These are phyloP conservation scores for Phaeodactylum tricornutum DNA, from an alignment of 108 stramenopile species.

Conservation along the genomic window DNA sequence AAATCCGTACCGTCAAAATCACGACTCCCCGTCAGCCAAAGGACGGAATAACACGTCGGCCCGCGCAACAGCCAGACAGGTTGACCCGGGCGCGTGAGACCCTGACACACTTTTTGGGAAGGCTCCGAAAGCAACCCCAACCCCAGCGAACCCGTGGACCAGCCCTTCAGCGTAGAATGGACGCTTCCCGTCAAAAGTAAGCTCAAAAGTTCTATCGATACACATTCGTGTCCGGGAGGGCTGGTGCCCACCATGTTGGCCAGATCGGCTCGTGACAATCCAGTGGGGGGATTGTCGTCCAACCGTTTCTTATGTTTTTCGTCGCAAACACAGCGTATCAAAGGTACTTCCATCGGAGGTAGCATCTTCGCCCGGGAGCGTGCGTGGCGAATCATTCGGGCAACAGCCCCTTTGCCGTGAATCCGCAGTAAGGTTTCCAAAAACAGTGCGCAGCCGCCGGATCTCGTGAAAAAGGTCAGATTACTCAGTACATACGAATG, in stretches of 20 bases:
- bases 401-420: constrained; percentile 35
- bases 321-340: constrained; percentile 36
- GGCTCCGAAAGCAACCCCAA: constrained; percentile 42
- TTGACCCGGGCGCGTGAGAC: constrained; percentile 38
- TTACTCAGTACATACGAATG: constrained; percentile 49
- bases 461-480: constrained; percentile 39
- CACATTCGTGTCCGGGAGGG: constrained; percentile 40
- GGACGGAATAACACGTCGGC: constrained; percentile 44
- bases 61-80: constrained; percentile 68
- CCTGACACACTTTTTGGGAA: constrained; percentile 10
- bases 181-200: constrained; percentile 54
- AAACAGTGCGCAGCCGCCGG: constrained; percentile 73
- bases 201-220: constrained; percentile 44
- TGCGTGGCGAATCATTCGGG: constrained; percentile 10
- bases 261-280: background rate
- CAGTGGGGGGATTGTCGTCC: constrained; percentile 8
- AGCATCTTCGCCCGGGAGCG: background rate
- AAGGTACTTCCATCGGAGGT: too few species aligned
- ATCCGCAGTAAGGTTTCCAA: constrained; percentile 65
- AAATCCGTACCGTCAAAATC: constrained; percentile 11
- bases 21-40: constrained; percentile 27
- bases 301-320: constrained; percentile 9
- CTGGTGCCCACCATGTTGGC: constrained; percentile 8
- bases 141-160: constrained; percentile 48
- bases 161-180: constrained; percentile 29